Evolutionary conservation across 2,329 filamentous ascomycete species (phyloP).

Genomic region (Diaporthe amygdali): DNA sequence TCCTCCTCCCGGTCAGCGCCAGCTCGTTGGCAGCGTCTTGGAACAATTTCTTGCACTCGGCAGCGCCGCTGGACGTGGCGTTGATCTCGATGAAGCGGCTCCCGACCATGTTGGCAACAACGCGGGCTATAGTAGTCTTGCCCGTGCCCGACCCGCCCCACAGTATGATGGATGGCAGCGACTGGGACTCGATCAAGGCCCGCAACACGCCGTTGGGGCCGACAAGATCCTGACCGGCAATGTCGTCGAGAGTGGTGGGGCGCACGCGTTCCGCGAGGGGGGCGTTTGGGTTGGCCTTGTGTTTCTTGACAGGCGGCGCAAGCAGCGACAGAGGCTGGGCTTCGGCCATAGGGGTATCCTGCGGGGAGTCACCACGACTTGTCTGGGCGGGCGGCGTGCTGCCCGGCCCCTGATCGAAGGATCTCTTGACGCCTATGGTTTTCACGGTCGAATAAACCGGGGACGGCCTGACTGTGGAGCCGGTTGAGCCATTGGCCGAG

Average conservation of each 20-base stretch:
- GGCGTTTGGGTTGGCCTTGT: conserved; percentile 73
- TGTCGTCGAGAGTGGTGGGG: conserved; percentile 80
- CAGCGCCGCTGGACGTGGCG: conserved; percentile 85
- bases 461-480: neutral
- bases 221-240: conserved; percentile 91
- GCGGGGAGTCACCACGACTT: conserved; percentile 26
- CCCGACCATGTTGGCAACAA: conserved; percentile 82
- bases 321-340: conserved; percentile 28
- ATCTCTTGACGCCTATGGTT: conserved; percentile 52
- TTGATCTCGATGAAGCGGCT: conserved; percentile 95
- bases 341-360: conserved; percentile 30
- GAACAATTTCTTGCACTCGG: conserved; percentile 92
- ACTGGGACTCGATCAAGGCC: conserved; percentile 82
- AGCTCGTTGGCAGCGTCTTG: conserved; percentile 82
- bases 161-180: conserved; percentile 92
- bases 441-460: conserved; percentile 19
- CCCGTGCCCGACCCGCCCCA: conserved; percentile 86
- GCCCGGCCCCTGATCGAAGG: conserved; percentile 60
- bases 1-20: conserved; percentile 82
- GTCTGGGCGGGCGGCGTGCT: conserved; percentile 26
- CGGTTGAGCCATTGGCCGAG: conserved; percentile 32
- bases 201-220: conserved; percentile 83
- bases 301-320: conserved; percentile 63
- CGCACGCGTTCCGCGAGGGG: conserved; percentile 95
- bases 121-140: conserved; percentile 90